Evolutionary conservation across 306 rosid species (phyloP), one percentile per base, ranked within the genome.

Genomic region (Leucaena leucocephala): DNA sequence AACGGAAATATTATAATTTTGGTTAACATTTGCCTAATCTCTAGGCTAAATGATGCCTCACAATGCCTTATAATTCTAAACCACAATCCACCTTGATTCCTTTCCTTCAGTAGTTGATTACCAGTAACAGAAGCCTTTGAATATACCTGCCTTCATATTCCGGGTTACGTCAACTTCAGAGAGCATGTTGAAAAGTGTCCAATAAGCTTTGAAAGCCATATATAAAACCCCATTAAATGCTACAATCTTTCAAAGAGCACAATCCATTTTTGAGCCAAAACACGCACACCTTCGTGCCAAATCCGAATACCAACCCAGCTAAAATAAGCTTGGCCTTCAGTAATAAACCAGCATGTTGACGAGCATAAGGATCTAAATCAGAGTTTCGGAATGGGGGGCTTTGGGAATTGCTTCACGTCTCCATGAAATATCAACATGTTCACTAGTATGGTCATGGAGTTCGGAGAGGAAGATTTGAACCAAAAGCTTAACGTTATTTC

Each of bases 331-430:
- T 62, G 17, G 43, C 68, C 61, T 61, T 70, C 34, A 68, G 55
- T 15, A 15, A 39, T 59, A 72, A 48, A 58, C 52, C 14, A 50
- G 6, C 8, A 15, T 17, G 9, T 6, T 57, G 22, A n/a, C 55
- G 57, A 75, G 75, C 72, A 45, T 4, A 3, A 64, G 63, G 54
- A 8, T 57, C 45, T 55, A 13, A 61, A 17, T 52, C 19, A 22
- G 52, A 43, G 50, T 71, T 71, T 70, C 3, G 81, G 81, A 76
- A 76, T 77, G 85, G 85, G 55, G 42, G 82, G 82, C 8, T 33
- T 10, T 52, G 82, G 85, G 70, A 82, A 82, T 36, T 68, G 72
- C 61, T 4, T 68, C 46, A 62, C 40, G 35, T 67, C 15, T 43
- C n/a, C 35, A 42, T 74, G 33, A 39, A 54, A 65, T 65, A 74